Evolutionary conservation across 495 filamentous ascomycete species (phyloP), one percentile per base, ranked within the genome.

Genomic region (Neurospora cerealis): DNA sequence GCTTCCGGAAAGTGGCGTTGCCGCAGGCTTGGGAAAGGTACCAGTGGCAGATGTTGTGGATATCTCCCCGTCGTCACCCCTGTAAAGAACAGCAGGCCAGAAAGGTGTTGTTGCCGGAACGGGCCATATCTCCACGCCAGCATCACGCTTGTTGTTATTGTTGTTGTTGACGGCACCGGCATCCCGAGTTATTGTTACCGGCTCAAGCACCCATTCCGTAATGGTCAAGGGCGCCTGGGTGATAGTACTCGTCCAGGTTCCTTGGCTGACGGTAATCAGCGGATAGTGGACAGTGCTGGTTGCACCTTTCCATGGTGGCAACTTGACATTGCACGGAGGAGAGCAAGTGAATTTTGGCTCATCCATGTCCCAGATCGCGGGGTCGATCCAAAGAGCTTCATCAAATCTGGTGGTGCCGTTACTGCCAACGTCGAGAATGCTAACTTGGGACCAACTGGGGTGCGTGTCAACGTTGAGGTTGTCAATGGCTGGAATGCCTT

Each of bases 401-500:
- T 76, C 62, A 44, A 76, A 76, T 13, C 13, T 41, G 40, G 73
- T 69, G 4, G 73, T 42, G 70, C 71, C 74, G 66, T 75, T 71
- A 74, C 74, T 77, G n/a, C 69, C 62, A 46, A 79, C 75, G 70
- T 80, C 76, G 5, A 80, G 72, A 41, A 79, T 70, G 39, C 72
- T 70, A 21, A 79, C 75, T 62, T 80, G 76, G 7, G 79, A 79
- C 79, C 78, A 79, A 37, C 28, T 42, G 40, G 78, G 78, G 70
- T 80, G 78, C 37, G 40, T 54, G 15, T 75, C 69, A 4, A 79
- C 79, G 72, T 75, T 75, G n/a, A 80, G 74, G 48, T 80, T 80
- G 73, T 76, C 77, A 8, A 54, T 36, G 32, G 76, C 75, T 34
- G 41, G 34, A 28, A 79, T 79, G 21, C 73, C 75, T 28, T 74